These are phyloP conservation scores for Lactuca saligna DNA, from an alignment of 129 eudicot genomes.

Conservation along the genomic window DNA sequence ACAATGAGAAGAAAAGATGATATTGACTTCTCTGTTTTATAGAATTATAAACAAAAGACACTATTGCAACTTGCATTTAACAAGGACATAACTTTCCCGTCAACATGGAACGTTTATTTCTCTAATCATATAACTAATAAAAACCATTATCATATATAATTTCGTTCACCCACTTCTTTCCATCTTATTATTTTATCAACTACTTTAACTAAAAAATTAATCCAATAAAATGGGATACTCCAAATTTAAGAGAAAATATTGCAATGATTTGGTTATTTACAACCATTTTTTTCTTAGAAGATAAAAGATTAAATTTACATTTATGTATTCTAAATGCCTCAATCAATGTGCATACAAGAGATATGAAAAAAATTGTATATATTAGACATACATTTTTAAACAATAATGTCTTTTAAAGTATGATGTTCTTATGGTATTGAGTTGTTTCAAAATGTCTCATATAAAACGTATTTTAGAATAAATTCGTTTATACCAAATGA, in stretches of 20 bases:
- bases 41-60: not conserved
- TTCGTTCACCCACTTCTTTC: slow-evolving; percentile 28
- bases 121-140: slow-evolving; percentile 23
- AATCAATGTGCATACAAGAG: not conserved
- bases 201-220: slow-evolving; percentile 12
- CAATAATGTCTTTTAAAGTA: not conserved
- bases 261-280: not conserved
- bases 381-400: not conserved
- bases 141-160: slow-evolving; percentile 23
- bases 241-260: not conserved
- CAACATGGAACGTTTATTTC: slow-evolving; percentile 24
- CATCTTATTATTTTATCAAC: not conserved
- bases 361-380: not conserved
- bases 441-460: not conserved
- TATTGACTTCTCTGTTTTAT: slow-evolving; percentile 25
- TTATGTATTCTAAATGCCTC: not conserved
- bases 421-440: not conserved
- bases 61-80: slow-evolving; percentile 29
- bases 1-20: slow-evolving; percentile 17
- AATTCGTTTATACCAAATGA: no score
- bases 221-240: not conserved
- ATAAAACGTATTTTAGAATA: not conserved
- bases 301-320: not conserved
- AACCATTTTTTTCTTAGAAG: not conserved
- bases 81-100: slow-evolving; percentile 34